Percentiles rank a stretch among this genome's conserved stretches.
Evolutionary conservation across 148 eudicot genomes (phyloP).

Genomic region (Nepenthes mirabilis): DNA sequence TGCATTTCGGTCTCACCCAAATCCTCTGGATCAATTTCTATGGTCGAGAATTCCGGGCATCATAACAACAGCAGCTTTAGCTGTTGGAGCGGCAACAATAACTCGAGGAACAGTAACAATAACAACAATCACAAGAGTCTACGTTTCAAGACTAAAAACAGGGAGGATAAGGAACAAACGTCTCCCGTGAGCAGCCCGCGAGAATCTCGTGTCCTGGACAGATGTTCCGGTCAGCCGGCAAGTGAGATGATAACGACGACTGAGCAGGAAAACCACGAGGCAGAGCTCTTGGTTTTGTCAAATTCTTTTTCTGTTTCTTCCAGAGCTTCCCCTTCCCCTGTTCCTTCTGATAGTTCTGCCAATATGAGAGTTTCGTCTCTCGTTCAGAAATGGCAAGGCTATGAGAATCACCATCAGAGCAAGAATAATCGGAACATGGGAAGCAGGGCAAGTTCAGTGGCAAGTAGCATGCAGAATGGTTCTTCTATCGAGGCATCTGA

Average conservation of each 20-base stretch:
- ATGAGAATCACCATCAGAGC: conserved; percentile 1
- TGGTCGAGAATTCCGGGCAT: neutral
- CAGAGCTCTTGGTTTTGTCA: conserved; percentile 1
- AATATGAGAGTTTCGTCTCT: conserved; percentile 57
- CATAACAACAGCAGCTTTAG: neutral
- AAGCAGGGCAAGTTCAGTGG: neutral
- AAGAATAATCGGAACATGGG: neutral
- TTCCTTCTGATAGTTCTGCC: conserved; percentile 10
- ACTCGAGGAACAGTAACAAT: too few relatives aligned
- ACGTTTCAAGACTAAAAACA: neutral
- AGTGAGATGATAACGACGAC: neutral
- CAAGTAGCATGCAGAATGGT: neutral
- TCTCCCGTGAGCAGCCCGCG: neutral
- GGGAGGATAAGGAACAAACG: neutral
- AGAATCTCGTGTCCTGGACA: neutral
- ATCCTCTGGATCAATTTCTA: neutral
- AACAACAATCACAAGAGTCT: too few relatives aligned
- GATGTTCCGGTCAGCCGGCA: neutral
- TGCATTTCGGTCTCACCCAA: neutral
- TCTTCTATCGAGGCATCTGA: neutral
- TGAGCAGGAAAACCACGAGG: neutral
- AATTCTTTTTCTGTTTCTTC: conserved; percentile 2
- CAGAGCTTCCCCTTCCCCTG: conserved; percentile 4
- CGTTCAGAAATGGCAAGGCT: conserved; percentile 48
- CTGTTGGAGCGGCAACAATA: neutral